Conservation (phyloP, 148 eudicot species). For the Fagopyrum homotropicum region DNA sequence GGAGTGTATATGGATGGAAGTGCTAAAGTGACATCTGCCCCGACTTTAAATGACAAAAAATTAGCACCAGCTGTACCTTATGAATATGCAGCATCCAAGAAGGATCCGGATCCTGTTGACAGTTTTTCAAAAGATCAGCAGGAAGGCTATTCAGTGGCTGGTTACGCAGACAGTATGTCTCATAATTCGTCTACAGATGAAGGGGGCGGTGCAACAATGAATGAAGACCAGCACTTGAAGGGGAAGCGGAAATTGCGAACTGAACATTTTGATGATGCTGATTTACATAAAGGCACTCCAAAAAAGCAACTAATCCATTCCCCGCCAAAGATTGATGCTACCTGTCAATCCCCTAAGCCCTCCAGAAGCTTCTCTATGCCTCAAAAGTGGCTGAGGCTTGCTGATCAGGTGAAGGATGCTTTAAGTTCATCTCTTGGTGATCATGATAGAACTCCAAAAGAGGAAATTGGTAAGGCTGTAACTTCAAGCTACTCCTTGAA, state of each 20-base stretch:
- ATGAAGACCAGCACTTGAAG: constrained; percentile 13
- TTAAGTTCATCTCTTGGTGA: constrained; percentile 16
- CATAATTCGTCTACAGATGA: background rate
- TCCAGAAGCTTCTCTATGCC: background rate
- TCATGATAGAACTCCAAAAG: constrained; percentile 29
- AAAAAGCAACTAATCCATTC: constrained; percentile 5
- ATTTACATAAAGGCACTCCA: constrained; percentile 11
- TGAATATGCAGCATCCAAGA: constrained; percentile 11
- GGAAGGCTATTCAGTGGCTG: background rate
- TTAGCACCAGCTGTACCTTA: background rate
- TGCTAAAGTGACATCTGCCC: background rate
- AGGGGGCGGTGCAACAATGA: constrained; percentile 13
- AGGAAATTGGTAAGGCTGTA: constrained; percentile 21
- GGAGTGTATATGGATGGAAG: constrained; percentile 8
- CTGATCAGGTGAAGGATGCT: constrained; percentile 14
- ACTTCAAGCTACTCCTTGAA: constrained; percentile 16
- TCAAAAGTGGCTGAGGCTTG: constrained; percentile 10
- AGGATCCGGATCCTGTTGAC: constrained; percentile 17
- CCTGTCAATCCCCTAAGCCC: background rate
- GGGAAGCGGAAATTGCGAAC: constrained; percentile 11
- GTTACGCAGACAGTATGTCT: background rate
- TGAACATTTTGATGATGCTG: constrained; percentile 15
- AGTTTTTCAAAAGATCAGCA: constrained; percentile 13
- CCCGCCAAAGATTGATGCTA: background rate
- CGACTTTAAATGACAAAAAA: background rate